Conservation (phyloP, 139 green algal genomes). For the Axilococcus clingmanii region DNA sequence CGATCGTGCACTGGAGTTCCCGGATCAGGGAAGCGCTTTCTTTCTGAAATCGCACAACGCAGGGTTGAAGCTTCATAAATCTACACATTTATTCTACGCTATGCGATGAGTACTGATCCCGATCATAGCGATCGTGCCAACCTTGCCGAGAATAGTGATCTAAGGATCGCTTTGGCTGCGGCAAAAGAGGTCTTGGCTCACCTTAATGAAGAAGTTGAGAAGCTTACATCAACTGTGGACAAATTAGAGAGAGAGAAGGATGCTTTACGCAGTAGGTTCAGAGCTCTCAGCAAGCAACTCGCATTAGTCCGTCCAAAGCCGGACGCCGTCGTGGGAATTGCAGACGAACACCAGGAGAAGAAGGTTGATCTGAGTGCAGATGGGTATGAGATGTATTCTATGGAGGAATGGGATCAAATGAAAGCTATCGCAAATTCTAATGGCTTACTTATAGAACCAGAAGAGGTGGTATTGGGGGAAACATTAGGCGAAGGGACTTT, state of each 20-base stretch:
- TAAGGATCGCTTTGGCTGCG: no score
- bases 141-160: no score
- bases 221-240: conserved; percentile 5
- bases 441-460: conserved; percentile 26
- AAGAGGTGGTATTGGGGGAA: conserved; percentile 34
- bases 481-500: conserved; percentile 65
- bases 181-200: no score
- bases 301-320: neutral
- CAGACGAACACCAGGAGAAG: neutral
- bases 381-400: no score
- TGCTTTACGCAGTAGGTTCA: neutral
- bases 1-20: no score
- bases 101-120: no score
- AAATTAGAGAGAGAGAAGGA: neutral
- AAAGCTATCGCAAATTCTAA: conserved; percentile 4
- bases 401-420: conserved; percentile 10
- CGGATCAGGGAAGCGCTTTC: no score
- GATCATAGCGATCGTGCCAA: no score
- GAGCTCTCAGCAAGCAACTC: neutral
- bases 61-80: no score
- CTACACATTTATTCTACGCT: no score
- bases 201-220: conserved; percentile 12
- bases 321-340: neutral
- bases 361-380: no score
- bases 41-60: no score